Evolutionary conservation across 2,329 filamentous ascomycete species (phyloP).

Genomic region (Trichoderma hamatum): DNA sequence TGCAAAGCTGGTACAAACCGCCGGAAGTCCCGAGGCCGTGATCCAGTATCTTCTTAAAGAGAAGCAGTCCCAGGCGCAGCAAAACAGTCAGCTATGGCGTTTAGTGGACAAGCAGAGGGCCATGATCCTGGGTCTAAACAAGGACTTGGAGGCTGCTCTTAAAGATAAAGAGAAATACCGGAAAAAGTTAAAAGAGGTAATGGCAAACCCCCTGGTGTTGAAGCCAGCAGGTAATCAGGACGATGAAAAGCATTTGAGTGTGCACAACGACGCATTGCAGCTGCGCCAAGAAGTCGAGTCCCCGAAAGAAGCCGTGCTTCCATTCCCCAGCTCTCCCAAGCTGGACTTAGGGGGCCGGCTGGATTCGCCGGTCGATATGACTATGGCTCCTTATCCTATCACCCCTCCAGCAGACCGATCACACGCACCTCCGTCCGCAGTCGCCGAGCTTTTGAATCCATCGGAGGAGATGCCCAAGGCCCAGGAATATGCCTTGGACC

Average conservation of each 20-base stretch:
- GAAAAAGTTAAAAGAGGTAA: constrained; percentile 81
- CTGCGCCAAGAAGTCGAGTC: constrained; percentile 35
- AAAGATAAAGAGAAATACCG: constrained; percentile 96
- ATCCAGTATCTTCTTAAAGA: constrained; percentile 89
- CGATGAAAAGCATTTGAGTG: constrained; percentile 24
- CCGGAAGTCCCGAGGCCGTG: constrained; percentile 85
- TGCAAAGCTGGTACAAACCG: constrained; percentile 75
- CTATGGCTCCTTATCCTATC: constrained; percentile 65
- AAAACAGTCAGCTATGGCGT: constrained; percentile 92
- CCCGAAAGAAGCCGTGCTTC: constrained; percentile 19
- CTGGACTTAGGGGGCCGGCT: constrained; percentile 55
- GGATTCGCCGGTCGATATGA: constrained; percentile 62
- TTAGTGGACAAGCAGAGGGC: constrained; percentile 94
- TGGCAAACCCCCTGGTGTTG: constrained; percentile 47
- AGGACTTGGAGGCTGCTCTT: constrained; percentile 85
- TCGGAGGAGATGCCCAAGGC: constrained; percentile 62
- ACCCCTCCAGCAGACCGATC: constrained; percentile 62
- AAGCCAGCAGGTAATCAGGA: constrained; percentile 33
- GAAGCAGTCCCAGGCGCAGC: constrained; percentile 83
- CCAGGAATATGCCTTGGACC: constrained; percentile 60
- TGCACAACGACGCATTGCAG: constrained; percentile 26
- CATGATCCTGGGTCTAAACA: constrained; percentile 92
- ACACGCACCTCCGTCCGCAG: constrained; percentile 46
- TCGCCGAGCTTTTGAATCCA: constrained; percentile 57
- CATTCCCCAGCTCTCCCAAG: constrained; percentile 50